These are phyloP conservation scores for Comarum palustre DNA, from an alignment of 306 rosid species.

Conservation along the genomic window DNA sequence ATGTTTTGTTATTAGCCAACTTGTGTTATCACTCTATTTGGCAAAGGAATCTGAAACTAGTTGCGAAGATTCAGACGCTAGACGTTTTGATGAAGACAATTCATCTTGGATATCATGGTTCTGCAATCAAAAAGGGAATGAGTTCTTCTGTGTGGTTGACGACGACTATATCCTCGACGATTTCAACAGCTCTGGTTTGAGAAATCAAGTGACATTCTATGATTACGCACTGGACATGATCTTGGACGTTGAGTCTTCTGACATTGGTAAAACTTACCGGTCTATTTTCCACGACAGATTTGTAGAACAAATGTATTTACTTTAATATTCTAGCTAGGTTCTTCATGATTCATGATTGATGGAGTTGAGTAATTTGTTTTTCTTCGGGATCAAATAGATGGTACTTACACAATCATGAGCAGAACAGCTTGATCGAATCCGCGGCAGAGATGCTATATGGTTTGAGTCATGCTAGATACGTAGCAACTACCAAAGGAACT, in stretches of 20 bases:
- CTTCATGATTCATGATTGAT: background rate
- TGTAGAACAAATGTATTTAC: background rate
- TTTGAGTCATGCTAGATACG: slow-evolving; percentile 65
- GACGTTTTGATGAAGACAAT: slow-evolving; percentile 55
- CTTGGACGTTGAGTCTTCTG: slow-evolving; percentile 69
- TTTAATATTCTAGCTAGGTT: background rate
- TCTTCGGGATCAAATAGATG: slow-evolving; percentile 29
- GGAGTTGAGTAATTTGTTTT: slow-evolving; percentile 3
- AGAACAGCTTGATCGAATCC: slow-evolving; percentile 60
- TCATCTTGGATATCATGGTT: slow-evolving; percentile 66
- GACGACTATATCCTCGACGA: slow-evolving; percentile 71
- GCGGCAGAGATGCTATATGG: slow-evolving; percentile 81
- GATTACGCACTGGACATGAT: slow-evolving; percentile 69
- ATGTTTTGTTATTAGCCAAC: background rate
- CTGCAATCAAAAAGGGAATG: slow-evolving; percentile 70
- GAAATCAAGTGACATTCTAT: slow-evolving; percentile 63
- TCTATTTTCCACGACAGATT: background rate
- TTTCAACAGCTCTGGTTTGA: slow-evolving; percentile 59
- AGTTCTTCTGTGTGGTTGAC: slow-evolving; percentile 70
- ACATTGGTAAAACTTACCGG: slow-evolving; percentile 34
- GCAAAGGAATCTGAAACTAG: slow-evolving; percentile 70
- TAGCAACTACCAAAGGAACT: slow-evolving; percentile 65
- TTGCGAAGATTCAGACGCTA: slow-evolving; percentile 57
- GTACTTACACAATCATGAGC: slow-evolving; percentile 62
- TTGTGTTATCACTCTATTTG: background rate